Conservation (phyloP, 257 asterid species). For the Ilex aquifolium region DNA sequence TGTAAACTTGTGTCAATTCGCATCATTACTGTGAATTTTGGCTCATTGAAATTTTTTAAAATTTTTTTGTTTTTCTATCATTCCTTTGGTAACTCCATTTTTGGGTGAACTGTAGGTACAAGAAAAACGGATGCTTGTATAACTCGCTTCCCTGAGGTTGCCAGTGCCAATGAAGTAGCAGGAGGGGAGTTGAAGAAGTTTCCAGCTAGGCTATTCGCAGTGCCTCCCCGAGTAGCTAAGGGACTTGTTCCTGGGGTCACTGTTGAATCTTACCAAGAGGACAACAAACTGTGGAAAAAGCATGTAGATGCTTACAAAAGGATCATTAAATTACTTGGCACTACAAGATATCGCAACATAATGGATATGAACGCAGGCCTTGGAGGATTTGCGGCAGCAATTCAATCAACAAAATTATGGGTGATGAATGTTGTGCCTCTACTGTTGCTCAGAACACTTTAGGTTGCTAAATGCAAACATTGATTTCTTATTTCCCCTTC, state of each 20-base stretch:
- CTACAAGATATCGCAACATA: slow-evolving; percentile 34
- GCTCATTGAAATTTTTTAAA: not conserved
- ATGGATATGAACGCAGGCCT: slow-evolving; percentile 52
- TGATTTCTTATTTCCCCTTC: too few species aligned
- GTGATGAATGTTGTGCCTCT: slow-evolving; percentile 49
- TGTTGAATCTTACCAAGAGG: slow-evolving; percentile 25
- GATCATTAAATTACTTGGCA: slow-evolving; percentile 24
- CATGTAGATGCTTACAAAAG: slow-evolving; percentile 30
- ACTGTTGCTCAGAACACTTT: slow-evolving; percentile 34
- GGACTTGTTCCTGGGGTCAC: slow-evolving; percentile 27
- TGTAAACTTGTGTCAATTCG: not conserved
- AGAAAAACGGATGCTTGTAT: slow-evolving; percentile 15
- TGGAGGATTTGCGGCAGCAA: slow-evolving; percentile 46
- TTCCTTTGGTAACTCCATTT: not conserved
- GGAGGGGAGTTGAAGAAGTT: not conserved
- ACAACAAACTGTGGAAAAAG: slow-evolving; percentile 32
- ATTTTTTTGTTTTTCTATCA: not conserved
- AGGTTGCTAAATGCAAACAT: slow-evolving; percentile 3
- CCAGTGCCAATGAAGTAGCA: not conserved
- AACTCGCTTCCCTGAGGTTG: slow-evolving; percentile 4
- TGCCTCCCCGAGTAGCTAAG: slow-evolving; percentile 1
- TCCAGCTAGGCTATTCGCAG: slow-evolving; percentile 1
- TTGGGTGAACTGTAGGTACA: slow-evolving; percentile 3
- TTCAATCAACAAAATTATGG: slow-evolving; percentile 36
- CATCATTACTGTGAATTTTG: not conserved